These are phyloP conservation scores for Spatholobus suberectus DNA, from an alignment of 306 rosid genomes.

Conservation along the genomic window DNA sequence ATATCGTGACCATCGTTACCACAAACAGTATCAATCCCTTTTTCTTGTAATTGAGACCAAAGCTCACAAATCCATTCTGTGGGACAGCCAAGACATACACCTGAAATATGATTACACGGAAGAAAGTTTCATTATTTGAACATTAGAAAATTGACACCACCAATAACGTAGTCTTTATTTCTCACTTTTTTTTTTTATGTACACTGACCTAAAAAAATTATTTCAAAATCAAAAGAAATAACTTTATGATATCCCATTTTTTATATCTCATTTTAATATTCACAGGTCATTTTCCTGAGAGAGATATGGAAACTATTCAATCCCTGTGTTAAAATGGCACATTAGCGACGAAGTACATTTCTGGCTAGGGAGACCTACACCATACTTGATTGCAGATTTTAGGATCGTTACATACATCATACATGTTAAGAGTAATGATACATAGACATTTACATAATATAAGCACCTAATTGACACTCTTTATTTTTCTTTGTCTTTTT, in stretches of 20 bases:
- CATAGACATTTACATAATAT: too few species aligned
- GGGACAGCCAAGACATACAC: conserved; percentile 56
- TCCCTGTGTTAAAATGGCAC: not conserved
- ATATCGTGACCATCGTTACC: conserved; percentile 34
- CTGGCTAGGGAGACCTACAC: not conserved
- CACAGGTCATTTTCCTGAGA: too few species aligned
- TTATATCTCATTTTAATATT: not conserved
- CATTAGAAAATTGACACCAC: not conserved
- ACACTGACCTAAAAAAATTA: not conserved
- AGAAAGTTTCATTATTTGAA: not conserved
- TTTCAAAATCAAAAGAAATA: not conserved
- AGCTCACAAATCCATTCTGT: conserved; percentile 30
- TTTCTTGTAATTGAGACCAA: conserved; percentile 39
- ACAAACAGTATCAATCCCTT: conserved; percentile 47
- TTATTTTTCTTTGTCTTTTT: too few species aligned
- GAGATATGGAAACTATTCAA: not conserved
- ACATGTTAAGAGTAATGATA: too few species aligned
- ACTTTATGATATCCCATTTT: not conserved
- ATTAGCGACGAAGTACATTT: conserved; percentile 3
- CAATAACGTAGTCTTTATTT: not conserved
- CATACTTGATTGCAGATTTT: not conserved
- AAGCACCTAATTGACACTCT: too few species aligned
- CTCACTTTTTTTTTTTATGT: not conserved
- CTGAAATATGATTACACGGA: conserved; percentile 50
- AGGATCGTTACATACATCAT: not conserved